phyloP scores from a whole-genome alignment of 352 stramenopile genomes.

The Phytophthora meadii region DNA sequence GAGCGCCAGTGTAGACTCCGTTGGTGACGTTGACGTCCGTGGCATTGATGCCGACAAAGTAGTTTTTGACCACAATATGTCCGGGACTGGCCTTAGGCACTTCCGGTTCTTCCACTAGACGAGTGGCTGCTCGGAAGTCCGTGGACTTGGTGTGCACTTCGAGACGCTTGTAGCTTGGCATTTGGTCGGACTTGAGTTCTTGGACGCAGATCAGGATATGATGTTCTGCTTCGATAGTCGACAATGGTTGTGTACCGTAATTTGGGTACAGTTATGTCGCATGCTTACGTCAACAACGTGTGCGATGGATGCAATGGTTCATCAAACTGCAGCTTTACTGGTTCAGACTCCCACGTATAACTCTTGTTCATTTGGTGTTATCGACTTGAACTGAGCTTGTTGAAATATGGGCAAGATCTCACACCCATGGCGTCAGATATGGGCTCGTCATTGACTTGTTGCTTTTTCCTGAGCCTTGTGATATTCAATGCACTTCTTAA shows the following conservation, averaged over 20 bases:
- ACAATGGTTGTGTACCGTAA: not conserved
- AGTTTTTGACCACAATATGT: conserved; percentile 50
- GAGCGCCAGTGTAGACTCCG: conserved; percentile 41
- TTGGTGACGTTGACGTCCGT: conserved; percentile 66
- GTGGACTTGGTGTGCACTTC: conserved; percentile 53
- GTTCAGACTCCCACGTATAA: no score
- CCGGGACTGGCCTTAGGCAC: conserved; percentile 27
- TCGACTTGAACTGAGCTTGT: no score
- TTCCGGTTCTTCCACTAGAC: conserved; percentile 39
- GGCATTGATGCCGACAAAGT: conserved; percentile 59
- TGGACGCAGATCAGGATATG: conserved; percentile 21
- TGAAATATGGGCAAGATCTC: no score
- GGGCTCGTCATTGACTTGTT: no score
- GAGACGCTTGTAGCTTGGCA: conserved; percentile 48
- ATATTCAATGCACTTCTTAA: no score
- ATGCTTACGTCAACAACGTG: conserved; percentile 9
- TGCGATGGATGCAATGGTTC: no score
- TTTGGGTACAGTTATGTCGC: conserved; percentile 1
- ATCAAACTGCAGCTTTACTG: no score
- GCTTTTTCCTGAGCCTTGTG: no score
- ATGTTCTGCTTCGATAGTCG: no score
- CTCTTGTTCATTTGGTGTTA: no score
- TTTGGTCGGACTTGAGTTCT: conserved; percentile 19
- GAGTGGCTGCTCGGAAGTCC: conserved; percentile 50
- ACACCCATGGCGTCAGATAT: no score